Evolutionary conservation across 805 yeast species (phyloP), one percentile per base, ranked within the genome.

Genomic region (Candida incommunis): DNA sequence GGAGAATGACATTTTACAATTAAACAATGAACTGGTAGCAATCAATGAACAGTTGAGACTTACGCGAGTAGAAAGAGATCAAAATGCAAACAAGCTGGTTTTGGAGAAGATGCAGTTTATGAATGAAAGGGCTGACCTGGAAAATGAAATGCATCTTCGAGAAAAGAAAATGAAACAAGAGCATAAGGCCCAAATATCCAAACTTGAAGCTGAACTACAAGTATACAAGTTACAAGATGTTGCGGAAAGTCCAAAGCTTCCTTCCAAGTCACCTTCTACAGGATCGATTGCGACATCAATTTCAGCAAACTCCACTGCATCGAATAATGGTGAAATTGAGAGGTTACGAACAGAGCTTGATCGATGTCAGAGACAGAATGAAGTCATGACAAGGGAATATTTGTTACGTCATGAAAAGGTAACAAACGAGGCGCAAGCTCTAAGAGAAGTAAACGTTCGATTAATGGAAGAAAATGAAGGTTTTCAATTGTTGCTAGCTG

Each of bases 381-480:
- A 56, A 41, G 50, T 57, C 44, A 54, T 60, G 20, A 43, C 58
- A 15, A 45, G 49, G 23, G 67, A 62, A 42, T 54, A 61, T 35
- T 43, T 53, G n/a, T 22, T 48, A 15, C 51, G 57, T 35, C 58
- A 53, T 29, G 55, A 51, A 18, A 43, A 50, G 42, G 45, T 59
- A 26, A 49, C 50, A 29, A 48, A 49, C n/a, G 64, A 61, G 49
- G 27, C 51, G 42, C 50, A 47, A 21, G 49, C 51, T 31, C 35
- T 51, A n/a, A 46, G 50, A 26, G 49, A 43, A 22, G 35, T 54
- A 42, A 55, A 55, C 43, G 25, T 23, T 15, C 50, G 63, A 3
- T 54, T 62, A 5, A 49, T 48, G 43, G 62, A 60, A 43, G 65
- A 61, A 46, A 63, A 61, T 48, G 64, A 62, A 43, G 49, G 50